Percentiles rank a stretch among this genome's conserved stretches.
Evolutionary conservation across 1,139 yeast genomes (phyloP).

Genomic region (Saccharomyces hybrid): DNA sequence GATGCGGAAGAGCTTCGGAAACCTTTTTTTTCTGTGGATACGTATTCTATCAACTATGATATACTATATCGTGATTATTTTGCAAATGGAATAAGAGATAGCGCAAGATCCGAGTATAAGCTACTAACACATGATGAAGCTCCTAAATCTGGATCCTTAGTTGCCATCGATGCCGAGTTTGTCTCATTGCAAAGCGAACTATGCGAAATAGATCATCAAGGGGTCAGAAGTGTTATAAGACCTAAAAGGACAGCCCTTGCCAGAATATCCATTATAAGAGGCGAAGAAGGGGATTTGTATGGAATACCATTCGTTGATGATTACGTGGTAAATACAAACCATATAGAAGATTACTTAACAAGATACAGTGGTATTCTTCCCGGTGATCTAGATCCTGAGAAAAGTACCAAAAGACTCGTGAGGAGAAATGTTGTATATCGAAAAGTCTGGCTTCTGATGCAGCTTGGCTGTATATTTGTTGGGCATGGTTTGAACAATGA

Average conservation of each 20-base stretch:
- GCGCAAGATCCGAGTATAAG: constrained; percentile 52
- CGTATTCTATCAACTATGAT: constrained; percentile 44
- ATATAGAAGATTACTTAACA: constrained; percentile 79
- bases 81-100: constrained; percentile 60
- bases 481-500: constrained; percentile 93
- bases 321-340: constrained; percentile 67
- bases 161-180: constrained; percentile 97
- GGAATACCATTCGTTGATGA: constrained; percentile 91
- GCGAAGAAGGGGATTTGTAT: constrained; percentile 53
- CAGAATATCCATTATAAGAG: constrained; percentile 79
- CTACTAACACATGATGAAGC: constrained; percentile 60
- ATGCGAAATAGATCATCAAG: constrained; percentile 66
- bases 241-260: constrained; percentile 80
- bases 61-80: constrained; percentile 71
- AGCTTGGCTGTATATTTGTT: constrained; percentile 83
- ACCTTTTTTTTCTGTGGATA: constrained; percentile 35
- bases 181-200: constrained; percentile 76
- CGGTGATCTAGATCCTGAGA: constrained; percentile 73
- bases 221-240: constrained; percentile 56
- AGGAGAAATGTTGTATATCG: constrained; percentile 79
- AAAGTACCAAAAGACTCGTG: constrained; percentile 64
- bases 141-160: constrained; percentile 63
- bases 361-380: constrained; percentile 87
- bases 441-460: constrained; percentile 78
- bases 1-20: constrained; percentile 33